Percentiles rank a stretch among this genome's conserved stretches.
These are phyloP conservation scores for Aspergillus campestris DNA, from an alignment of 495 filamentous ascomycete genomes.

Conservation along the genomic window DNA sequence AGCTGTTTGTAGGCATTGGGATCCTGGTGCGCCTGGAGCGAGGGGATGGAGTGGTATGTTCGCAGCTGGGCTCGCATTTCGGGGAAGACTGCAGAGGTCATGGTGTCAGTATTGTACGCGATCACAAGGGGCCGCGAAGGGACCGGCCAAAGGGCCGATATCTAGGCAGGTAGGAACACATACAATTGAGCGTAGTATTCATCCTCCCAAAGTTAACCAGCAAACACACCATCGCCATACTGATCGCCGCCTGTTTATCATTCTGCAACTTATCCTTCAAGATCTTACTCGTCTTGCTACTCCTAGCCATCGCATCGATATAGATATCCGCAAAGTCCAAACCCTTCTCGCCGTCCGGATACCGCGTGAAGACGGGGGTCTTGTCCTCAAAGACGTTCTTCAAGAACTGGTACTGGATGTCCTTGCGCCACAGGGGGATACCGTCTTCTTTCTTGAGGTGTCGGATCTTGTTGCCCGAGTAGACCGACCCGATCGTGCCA, in stretches of 20 bases:
- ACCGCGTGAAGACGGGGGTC: conserved; percentile 78
- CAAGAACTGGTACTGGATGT: conserved; percentile 96
- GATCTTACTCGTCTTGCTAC: conserved; percentile 98
- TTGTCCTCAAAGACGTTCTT: conserved; percentile 84
- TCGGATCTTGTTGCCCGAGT: conserved; percentile 85
- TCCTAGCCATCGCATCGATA: conserved; percentile 96
- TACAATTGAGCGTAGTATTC: conserved; percentile 98
- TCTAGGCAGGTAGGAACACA: conserved; percentile 14
- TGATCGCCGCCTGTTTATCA: conserved; percentile 83
- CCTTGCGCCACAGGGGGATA: conserved; percentile 90
- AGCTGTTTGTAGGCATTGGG: conserved; percentile 96
- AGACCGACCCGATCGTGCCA: conserved; percentile 58
- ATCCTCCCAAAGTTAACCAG: conserved; percentile 95
- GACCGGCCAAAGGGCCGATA: not conserved
- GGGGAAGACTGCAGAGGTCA: conserved; percentile 71
- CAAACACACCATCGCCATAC: conserved; percentile 98
- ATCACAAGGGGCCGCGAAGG: not conserved
- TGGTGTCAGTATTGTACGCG: conserved; percentile 10
- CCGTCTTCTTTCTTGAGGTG: conserved; percentile 98
- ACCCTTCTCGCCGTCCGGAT: conserved; percentile 56
- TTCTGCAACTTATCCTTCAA: conserved; percentile 92
- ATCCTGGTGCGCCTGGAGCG: conserved; percentile 88
- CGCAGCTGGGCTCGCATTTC: conserved; percentile 98
- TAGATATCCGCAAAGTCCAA: conserved; percentile 94
- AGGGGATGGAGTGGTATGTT: conserved; percentile 97